These are phyloP conservation scores for Alternaria sp. DNA, from an alignment of 2,329 filamentous ascomycete genomes.

Conservation along the genomic window DNA sequence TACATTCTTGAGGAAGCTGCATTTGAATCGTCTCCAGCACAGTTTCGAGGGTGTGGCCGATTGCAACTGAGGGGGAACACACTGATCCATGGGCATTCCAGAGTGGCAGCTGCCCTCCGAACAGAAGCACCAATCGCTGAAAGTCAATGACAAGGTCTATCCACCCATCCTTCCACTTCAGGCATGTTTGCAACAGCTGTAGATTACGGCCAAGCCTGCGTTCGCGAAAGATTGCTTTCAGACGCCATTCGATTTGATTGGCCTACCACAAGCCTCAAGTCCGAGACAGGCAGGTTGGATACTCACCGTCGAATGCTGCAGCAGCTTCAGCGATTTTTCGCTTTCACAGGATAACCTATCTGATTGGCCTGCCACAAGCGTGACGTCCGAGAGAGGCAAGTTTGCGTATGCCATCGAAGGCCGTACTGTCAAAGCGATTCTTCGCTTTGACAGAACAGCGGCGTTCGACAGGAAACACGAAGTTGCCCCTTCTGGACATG, in stretches of 20 bases:
- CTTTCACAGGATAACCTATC: background rate
- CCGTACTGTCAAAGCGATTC: background rate
- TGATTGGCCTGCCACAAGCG: background rate
- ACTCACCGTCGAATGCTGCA: background rate
- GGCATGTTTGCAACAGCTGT: background rate
- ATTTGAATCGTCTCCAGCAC: background rate
- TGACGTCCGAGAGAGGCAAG: background rate
- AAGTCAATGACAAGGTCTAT: background rate
- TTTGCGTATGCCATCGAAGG: background rate
- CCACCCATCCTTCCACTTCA: background rate
- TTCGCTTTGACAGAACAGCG: background rate
- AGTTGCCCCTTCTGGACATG: too few relatives aligned
- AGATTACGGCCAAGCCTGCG: background rate
- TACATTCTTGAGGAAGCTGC: background rate
- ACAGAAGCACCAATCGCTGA: background rate
- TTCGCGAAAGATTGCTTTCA: background rate
- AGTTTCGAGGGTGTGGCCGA: background rate
- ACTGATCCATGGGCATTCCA: background rate
- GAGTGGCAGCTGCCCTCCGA: background rate
- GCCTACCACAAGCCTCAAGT: background rate
- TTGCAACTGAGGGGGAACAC: background rate
- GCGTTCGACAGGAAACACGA: too few relatives aligned
- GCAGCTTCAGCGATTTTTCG: background rate
- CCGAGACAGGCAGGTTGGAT: background rate
- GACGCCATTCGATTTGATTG: background rate